Conservation (phyloP, 495 filamentous ascomycete genomes). For the Penicillium samsonianum region DNA sequence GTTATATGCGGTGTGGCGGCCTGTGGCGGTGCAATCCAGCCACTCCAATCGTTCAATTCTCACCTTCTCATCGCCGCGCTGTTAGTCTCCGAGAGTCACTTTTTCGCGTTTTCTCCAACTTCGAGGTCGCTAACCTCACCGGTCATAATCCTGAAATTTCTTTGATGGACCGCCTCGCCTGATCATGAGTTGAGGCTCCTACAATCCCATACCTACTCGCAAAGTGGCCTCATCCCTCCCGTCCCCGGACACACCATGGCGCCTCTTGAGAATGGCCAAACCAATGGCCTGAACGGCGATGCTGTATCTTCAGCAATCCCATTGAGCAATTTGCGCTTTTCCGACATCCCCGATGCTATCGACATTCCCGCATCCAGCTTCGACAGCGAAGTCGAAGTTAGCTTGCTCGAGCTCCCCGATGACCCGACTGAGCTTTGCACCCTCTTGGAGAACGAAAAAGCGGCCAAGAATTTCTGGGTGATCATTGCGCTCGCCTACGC, state of each 20-base stretch:
- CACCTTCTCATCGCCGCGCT: slow-evolving; percentile 24
- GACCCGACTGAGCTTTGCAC: slow-evolving; percentile 95
- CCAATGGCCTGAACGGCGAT: slow-evolving; percentile 51
- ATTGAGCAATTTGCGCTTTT: slow-evolving; percentile 61
- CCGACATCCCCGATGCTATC: slow-evolving; percentile 83
- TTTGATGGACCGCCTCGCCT: slow-evolving; percentile 20
- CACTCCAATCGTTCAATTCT: slow-evolving; percentile 27
- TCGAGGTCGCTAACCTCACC: slow-evolving; percentile 13
- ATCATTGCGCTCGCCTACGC: slow-evolving; percentile 95
- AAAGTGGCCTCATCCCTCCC: slow-evolving; percentile 13
- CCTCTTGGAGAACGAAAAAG: slow-evolving; percentile 86
- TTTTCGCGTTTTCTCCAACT: slow-evolving; percentile 21
- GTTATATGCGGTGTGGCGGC: slow-evolving; percentile 12
- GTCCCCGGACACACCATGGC: slow-evolving; percentile 47
- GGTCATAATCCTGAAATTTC: background rate
- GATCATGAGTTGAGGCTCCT: slow-evolving; percentile 43
- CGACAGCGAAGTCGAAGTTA: slow-evolving; percentile 88
- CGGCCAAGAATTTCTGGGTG: slow-evolving; percentile 89
- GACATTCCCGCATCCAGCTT: slow-evolving; percentile 85
- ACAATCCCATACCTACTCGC: slow-evolving; percentile 22
- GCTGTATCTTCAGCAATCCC: slow-evolving; percentile 25
- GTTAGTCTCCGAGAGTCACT: slow-evolving; percentile 20
- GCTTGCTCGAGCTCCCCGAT: slow-evolving; percentile 84
- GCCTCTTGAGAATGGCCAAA: slow-evolving; percentile 52
- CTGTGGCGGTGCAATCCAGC: slow-evolving; percentile 32